Base-by-base conservation (phyloP, 805 yeast species). In the Kluyveromyces wickerhamii region DNA sequence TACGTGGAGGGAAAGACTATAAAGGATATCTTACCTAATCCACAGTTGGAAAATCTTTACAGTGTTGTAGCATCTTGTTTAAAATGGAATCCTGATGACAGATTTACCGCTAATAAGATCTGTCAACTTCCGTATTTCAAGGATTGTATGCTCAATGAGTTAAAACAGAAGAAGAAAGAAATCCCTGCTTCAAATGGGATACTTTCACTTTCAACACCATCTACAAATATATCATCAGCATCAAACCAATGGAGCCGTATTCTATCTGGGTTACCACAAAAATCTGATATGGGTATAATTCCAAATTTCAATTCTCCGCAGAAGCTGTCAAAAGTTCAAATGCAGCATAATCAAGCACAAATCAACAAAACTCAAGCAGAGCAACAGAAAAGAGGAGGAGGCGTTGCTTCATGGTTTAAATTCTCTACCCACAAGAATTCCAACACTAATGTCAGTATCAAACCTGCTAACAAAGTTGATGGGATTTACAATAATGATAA, bases 51-150 rank as follows among this genome's bases (percentile, higher is more conserved):
- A 10, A 42, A 45, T 11, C 48, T 64, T 48, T 45, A 56, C 37
- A 46, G 67, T 53, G 50, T 68, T 57, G 48, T 72, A 49, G 45
- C 66, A 57, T 35, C 60, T 60, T 39, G 69, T 67, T 62, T 87
- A 21, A 61, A 68, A 33, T 87, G 96, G 95, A 78, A 85, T 57
- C 94, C 95, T 2, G 55, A 58, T n/a, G 51, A 57, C n/a, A 66
- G 94, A 44, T 69, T 74, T 0, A 67, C 70, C 24, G 79, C 71
- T 2, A 63, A 63, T 1, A 56, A 57, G 7, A 44, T 82, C 20
- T 62, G 75, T 39, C 33, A 57, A 11, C 63, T 72, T 71, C 59
- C 68, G 0, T 82, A 75, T 52, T 82, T 82, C 54, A 56, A 58
- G 32, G 64, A 65, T 12, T 65, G 79, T 2, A 52, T 62, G 11